phyloP scores from a whole-genome alignment of 192 early-diverging fungal genomes.

The Coemansia sp. region DNA sequence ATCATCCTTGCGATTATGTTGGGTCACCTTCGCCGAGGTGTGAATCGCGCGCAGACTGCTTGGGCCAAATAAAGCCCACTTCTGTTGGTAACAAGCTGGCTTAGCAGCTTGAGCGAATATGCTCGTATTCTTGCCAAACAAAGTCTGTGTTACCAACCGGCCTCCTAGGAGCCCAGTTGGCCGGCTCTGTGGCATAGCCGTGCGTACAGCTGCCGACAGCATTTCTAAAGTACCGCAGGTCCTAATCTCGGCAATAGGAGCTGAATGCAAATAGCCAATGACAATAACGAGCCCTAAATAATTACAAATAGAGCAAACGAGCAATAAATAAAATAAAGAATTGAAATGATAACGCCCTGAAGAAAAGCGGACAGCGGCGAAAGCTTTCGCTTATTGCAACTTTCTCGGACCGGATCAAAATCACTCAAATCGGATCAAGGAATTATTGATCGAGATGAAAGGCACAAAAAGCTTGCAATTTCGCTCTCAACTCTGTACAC shows the following conservation, averaged over 20 bases:
- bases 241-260: neutral
- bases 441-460: neutral
- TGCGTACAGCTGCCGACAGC: conserved; percentile 1
- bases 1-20: conserved; percentile 13
- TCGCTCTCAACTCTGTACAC: neutral
- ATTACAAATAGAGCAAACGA: neutral
- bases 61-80: neutral
- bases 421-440: neutral
- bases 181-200: conserved; percentile 2
- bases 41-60: conserved; percentile 35
- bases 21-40: conserved; percentile 20
- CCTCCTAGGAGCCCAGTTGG: neutral
- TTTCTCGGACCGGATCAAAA: neutral
- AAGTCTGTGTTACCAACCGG: neutral
- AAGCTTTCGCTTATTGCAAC: neutral
- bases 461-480: neutral
- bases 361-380: neutral
- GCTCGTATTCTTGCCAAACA: neutral
- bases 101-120: neutral
- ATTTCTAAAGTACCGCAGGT: neutral
- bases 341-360: neutral
- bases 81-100: neutral
- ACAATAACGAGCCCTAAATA: neutral
- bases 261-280: neutral
- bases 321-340: neutral